Evolutionary conservation across 1,284 basidiomycete species (phyloP), one percentile per base, ranked within the genome.

Genomic region (Cryptococcus sp.): DNA sequence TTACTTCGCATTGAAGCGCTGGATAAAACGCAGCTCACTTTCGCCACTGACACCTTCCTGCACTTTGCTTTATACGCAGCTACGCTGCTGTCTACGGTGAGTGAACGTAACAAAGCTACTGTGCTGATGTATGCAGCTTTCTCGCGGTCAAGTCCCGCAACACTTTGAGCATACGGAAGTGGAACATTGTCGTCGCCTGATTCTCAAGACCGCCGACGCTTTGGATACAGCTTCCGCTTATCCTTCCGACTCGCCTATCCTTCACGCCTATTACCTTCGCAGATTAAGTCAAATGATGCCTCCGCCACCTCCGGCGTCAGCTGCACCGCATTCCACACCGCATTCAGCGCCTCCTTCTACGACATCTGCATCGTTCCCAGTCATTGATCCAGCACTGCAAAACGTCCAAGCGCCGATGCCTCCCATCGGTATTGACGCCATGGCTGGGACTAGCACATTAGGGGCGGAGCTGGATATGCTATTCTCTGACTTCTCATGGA

Each of bases 11-110:
- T 72, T 26, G 62, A 67, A 59, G 63, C 58, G 34, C 55, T 74
- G 11, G 65, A 67, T 25, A 61, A 61, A 52, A 46, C 59, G 48
- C 66, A 70, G 50, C 40, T 71, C 46, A 67, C 68, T 3, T 74
- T 64, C 44, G 72, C 70, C 5, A 67, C 70, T 1, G 72, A 74
- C 50, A 74, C 72, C 5, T 57, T 74, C 37, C 58, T 74, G 19
- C 72, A 74, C 58, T 74, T 74, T 47, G 65, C 72, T 29, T 62
- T 74, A 25, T 74, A 74, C 54, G 72, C 72, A 4, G 68, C 66
- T 0, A 72, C 69, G 13, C 65, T 74, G 49, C 58, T 74, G 16
- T 72, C 66, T 50, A 65, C 64, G 13, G 66, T 65, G 50, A 58
- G 66, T 61, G 2, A 10, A 3, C 22, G 1, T 15, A 25, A 5